Evolutionary conservation across 139 green algal species (phyloP), one percentile per base, ranked within the genome.

Genomic region (Chlorella sp.): DNA sequence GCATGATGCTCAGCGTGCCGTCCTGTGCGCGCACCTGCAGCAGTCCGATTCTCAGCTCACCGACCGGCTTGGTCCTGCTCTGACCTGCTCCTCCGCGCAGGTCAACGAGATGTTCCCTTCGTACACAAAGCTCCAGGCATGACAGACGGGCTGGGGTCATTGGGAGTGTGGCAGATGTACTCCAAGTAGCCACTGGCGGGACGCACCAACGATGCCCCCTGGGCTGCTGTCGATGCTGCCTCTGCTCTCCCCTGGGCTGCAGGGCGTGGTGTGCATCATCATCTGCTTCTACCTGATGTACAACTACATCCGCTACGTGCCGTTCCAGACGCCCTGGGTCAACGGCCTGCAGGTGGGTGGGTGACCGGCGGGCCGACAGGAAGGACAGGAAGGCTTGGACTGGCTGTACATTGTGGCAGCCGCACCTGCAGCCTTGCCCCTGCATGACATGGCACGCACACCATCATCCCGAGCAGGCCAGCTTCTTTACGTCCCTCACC

Each of bases 261-360:
- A 69, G 60, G 60, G 41, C 26, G 70, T 76, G 40, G 70, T 76
- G 22, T 76, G 90, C 30, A 19, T 75, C 48, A 30, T 56, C 28
- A 73, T 85, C 17, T 58, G 68, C n/a, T 32, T 67, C n/a, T 88
- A 84, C 78, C 72, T 88, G 20, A 84, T 75, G 74, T 90, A 82
- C 73, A 75, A 56, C n/a, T 92, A 68, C 70, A 56, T 76, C 28
- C 76, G 56, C 36, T 82, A 70, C 46, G 43, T 54, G 41, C 67
- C 73, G 13, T 46, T 46, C 34, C 87, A 93, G 81, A 77, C 90
- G 60, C 85, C 89, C 7, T 93, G 89, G 89, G 78, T 88, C 58
- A 93, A 93, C 87, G 76, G 76, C 8, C n/a, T 80, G 14, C 73
- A 79, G 73, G 73, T 41, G 44, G 28, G 73, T 60, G 41, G 26